Evolutionary conservation across 2,329 filamentous ascomycete species (phyloP), one percentile per base, ranked within the genome.

Genomic region (Microcyclospora pomicola): DNA sequence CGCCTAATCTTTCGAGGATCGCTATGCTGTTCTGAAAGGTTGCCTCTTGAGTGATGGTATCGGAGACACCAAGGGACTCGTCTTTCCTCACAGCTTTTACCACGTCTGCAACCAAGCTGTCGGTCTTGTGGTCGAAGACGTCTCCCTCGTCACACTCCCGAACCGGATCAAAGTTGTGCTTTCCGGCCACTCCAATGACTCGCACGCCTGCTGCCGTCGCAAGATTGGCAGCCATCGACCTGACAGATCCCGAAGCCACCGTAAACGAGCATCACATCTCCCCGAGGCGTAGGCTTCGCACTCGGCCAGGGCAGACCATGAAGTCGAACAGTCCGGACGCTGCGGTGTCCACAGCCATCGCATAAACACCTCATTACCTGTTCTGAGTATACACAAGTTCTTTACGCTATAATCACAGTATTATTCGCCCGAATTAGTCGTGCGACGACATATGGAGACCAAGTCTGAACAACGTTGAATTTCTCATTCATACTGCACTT

Each of bases 301-400:
- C 19, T 24, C 4, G 19, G 19, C 19, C 19, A 24, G 19, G 19
- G 19, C 19, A 24, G 19, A 24, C 19, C 19, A 24, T 24, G 19
- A 24, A 24, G 30, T 31, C 30, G 30, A 31, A 31, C 14, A 31
- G 9, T n/a, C 30, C 30, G 5, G 30, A 31, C 6, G 30, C 14
- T 15, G 30, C 30, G 4, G 30, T 31, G 9, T 31, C 30, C 12
- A 31, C 14, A n/a, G 30, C 30, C 30, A 31, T n/a, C 30, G 30
- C 2, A 66, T 52, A 7, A 64, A 59, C n/a, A 50, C 48, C 14
- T 54, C 62, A 10, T 58, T n/a, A n/a, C n/a, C n/a, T n/a, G n/a
- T n/a, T n/a, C n/a, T n/a, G n/a, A n/a, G n/a, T n/a, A n/a, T n/a
- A n/a, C n/a, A n/a, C n/a, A n/a, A n/a, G n/a, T n/a, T n/a, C n/a